A percentile compares a stretch with the other conserved stretches of the same genome.
Conservation (phyloP, 495 filamentous ascomycete species). For the Aspergillus haitiensis region DNA sequence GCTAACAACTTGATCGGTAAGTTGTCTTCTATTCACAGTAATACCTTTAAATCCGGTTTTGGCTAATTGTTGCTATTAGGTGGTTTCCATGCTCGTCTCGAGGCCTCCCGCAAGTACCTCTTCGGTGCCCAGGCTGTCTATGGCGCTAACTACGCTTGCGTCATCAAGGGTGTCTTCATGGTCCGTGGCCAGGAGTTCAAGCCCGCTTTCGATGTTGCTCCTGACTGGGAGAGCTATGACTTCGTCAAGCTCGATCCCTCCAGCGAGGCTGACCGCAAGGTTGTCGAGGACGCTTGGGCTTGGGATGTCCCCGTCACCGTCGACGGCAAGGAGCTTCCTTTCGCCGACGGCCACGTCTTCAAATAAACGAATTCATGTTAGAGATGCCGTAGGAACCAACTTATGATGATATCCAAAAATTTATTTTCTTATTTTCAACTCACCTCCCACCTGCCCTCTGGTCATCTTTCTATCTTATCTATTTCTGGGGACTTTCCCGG, state of each 20-base stretch:
- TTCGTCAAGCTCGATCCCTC: slow-evolving; percentile 92
- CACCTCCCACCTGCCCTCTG: not conserved
- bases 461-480: not conserved
- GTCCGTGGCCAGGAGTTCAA: slow-evolving; percentile 85
- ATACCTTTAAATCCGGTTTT: not conserved
- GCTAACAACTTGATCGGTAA: slow-evolving; percentile 86
- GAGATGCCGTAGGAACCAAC: slow-evolving; percentile 18
- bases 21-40: slow-evolving; percentile 8
- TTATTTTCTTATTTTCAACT: slow-evolving; percentile 14
- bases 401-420: slow-evolving; percentile 28
- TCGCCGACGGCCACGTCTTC: slow-evolving; percentile 95
- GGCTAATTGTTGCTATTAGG: slow-evolving; percentile 40
- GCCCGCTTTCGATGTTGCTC: slow-evolving; percentile 92
- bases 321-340: slow-evolving; percentile 75
- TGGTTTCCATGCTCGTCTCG: slow-evolving; percentile 96
- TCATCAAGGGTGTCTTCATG: slow-evolving; percentile 89
- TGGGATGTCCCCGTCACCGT: slow-evolving; percentile 79
- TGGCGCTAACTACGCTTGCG: slow-evolving; percentile 79
- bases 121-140: slow-evolving; percentile 92
- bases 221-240: slow-evolving; percentile 94
- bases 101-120: slow-evolving; percentile 97
- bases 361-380: slow-evolving; percentile 66
- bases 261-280: slow-evolving; percentile 78
- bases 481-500: not conserved
- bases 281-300: slow-evolving; percentile 83